Percentiles rank a stretch among this genome's conserved stretches.
These are phyloP conservation scores for Reutealis trisperma DNA, from an alignment of 345 rosid genomes.

Conservation along the genomic window DNA sequence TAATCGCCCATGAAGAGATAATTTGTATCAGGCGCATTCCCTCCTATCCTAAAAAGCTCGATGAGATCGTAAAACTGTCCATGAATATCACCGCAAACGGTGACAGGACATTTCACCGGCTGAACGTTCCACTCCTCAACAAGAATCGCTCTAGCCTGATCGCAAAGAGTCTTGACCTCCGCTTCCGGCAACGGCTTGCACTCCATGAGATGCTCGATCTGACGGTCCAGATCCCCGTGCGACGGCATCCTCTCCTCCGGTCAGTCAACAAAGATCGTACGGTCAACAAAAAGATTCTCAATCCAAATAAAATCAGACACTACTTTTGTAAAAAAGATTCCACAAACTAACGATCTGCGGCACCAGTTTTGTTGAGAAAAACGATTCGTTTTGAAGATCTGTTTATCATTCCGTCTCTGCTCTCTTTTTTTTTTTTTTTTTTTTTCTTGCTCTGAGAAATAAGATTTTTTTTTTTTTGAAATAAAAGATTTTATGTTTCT, in stretches of 20 bases:
- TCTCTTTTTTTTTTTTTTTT: background rate
- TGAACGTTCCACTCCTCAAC: slow-evolving; percentile 99
- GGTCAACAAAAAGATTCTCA: background rate
- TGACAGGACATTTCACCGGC: slow-evolving; percentile 98
- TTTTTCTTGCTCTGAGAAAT: background rate
- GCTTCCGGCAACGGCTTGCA: slow-evolving; percentile 89
- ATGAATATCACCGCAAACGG: slow-evolving; percentile 98
- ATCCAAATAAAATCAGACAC: background rate
- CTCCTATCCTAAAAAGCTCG: slow-evolving; percentile 94
- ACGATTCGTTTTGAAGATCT: slow-evolving; percentile 31
- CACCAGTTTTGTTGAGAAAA: slow-evolving; percentile 10
- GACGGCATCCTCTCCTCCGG: slow-evolving; percentile 60
- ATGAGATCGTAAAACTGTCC: slow-evolving; percentile 98
- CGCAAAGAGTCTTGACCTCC: slow-evolving; percentile 92
- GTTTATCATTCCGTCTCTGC: slow-evolving; percentile 32
- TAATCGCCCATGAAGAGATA: slow-evolving; percentile 99
- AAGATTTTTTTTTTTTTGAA: background rate
- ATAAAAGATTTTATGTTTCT: background rate
- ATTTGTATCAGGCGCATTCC: slow-evolving; percentile 93
- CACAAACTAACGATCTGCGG: slow-evolving; percentile 6
- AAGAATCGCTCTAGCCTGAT: slow-evolving; percentile 90
- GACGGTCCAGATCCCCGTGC: slow-evolving; percentile 95
- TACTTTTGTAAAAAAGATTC: background rate
- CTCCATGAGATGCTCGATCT: slow-evolving; percentile 97
- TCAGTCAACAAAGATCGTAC: slow-evolving; percentile 11